Evolutionary conservation across 805 yeast species (phyloP), one percentile per base, ranked within the genome.

Genomic region (Candida sanyiensis): DNA sequence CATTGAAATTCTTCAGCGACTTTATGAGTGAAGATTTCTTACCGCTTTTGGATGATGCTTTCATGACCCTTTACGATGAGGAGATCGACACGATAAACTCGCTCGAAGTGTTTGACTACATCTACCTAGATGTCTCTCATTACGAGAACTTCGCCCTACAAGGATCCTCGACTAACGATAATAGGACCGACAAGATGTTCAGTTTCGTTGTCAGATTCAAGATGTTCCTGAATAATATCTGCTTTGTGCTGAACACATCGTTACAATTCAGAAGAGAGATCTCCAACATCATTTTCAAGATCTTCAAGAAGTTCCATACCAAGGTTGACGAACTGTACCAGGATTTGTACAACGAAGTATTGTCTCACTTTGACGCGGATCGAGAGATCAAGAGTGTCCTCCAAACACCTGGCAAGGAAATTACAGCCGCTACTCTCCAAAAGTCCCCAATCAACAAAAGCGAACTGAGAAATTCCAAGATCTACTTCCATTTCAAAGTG

Each of bases 21-120:
- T 83, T 82, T 48, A 78, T 89, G 86, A 67, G 66, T 31, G 60
- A 63, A 8, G 70, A 76, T 5, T 87, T 82, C 50, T 65, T 83
- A 33, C 77, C 87, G 1, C 75, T 76, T 30, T 64, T 88, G 12
- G 77, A 77, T 34, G 71, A 68, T 25, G 72, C 79, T 1, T 61
- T 87, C 16, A 63, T 69, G 23, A 51, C 59, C 25, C 68, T 76
- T 11, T 82, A 83, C 51, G 69, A 70, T 8, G 70, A 66, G 15
- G 60, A 67, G 19, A 62, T 72, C 49, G 62, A 65, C 37, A 53
- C 61, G 30, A 51, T 60, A 26, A 63, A 66, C 38, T 58, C 74
- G 1, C 58, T 64, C 39, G 62, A 59, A 17, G 47, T 61, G 7
- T 49, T 46, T 39, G 58, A 57, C 28, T 45, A 49, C 19, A 22